Evolutionary conservation across 169 alveolate genomes (phyloP).

Genomic region (Cryptosporidium canis): DNA sequence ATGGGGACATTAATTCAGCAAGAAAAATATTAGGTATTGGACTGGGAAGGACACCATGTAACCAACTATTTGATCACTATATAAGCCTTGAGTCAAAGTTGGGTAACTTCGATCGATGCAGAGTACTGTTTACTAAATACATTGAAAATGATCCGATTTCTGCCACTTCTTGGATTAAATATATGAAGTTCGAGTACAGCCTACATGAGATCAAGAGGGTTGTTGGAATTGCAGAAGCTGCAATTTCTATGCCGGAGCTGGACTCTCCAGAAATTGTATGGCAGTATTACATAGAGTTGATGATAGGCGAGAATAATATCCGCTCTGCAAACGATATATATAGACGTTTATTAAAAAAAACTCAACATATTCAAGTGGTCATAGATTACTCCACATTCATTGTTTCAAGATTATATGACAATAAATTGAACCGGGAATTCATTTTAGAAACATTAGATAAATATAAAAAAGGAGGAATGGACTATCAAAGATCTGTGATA

Average conservation of each 20-base stretch:
- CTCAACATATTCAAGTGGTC: slow-evolving; percentile 88
- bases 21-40: slow-evolving; percentile 93
- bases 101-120: slow-evolving; percentile 94
- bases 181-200: slow-evolving; percentile 29
- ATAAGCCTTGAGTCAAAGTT: slow-evolving; percentile 92
- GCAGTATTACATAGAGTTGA: slow-evolving; percentile 83
- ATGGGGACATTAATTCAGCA: slow-evolving; percentile 83
- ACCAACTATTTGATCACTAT: slow-evolving; percentile 90
- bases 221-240: slow-evolving; percentile 80
- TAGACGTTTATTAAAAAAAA: slow-evolving; percentile 88
- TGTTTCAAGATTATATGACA: slow-evolving; percentile 9
- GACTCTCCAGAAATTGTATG: slow-evolving; percentile 87
- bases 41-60: slow-evolving; percentile 91
- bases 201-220: slow-evolving; percentile 81
- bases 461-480: slow-evolving; percentile 28
- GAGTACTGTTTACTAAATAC: slow-evolving; percentile 91
- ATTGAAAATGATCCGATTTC: slow-evolving; percentile 89
- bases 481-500: slow-evolving; percentile 15
- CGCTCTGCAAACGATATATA: slow-evolving; percentile 87
- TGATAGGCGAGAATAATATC: slow-evolving; percentile 77
- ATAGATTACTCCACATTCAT: slow-evolving; percentile 41
- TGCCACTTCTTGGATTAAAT: slow-evolving; percentile 30
- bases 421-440: slow-evolving; percentile 10
- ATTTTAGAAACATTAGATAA: slow-evolving; percentile 9
- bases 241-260: slow-evolving; percentile 75